These are phyloP conservation scores for Nematocida minor DNA, from an alignment of 371 early-diverging fungal genomes.

Conservation along the genomic window DNA sequence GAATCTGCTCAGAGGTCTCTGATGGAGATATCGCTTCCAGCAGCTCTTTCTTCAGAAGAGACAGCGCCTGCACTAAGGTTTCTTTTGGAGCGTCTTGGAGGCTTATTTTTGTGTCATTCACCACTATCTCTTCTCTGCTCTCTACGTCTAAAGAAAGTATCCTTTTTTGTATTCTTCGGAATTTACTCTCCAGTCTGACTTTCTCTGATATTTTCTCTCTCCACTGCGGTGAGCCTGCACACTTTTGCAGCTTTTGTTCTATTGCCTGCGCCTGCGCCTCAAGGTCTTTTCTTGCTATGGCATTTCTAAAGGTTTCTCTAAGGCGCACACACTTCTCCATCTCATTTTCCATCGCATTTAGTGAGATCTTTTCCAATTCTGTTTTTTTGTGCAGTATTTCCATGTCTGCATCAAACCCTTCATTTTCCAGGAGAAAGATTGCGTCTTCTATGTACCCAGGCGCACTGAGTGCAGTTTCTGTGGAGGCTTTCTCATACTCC, in stretches of 20 bases:
- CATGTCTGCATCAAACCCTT: neutral
- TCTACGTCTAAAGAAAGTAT: conserved; percentile 38
- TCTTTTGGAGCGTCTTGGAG: neutral
- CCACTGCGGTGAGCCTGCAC: conserved; percentile 27
- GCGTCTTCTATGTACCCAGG: neutral
- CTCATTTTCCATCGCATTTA: conserved; percentile 1
- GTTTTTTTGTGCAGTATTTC: conserved; percentile 7
- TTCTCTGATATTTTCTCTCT: conserved; percentile 20
- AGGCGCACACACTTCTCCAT: conserved; percentile 1
- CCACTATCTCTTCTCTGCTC: neutral
- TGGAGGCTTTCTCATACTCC: neutral
- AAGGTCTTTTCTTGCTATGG: neutral
- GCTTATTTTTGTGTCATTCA: neutral
- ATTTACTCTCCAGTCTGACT: conserved; percentile 24
- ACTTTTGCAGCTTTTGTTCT: conserved; percentile 26
- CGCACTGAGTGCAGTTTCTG: neutral
- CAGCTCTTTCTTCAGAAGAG: conserved; percentile 15
- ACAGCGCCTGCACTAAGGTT: neutral
- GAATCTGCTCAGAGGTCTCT: neutral
- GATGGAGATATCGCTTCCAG: neutral
- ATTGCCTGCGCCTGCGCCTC: conserved; percentile 14
- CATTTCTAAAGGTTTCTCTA: neutral
- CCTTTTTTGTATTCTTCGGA: conserved; percentile 26
- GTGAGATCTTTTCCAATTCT: neutral
- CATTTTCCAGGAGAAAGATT: conserved; percentile 27